Percentiles rank a stretch among this genome's conserved stretches.
Evolutionary conservation across 2,329 filamentous ascomycete genomes (phyloP).

Genomic region (Geosmithia putterillii): DNA sequence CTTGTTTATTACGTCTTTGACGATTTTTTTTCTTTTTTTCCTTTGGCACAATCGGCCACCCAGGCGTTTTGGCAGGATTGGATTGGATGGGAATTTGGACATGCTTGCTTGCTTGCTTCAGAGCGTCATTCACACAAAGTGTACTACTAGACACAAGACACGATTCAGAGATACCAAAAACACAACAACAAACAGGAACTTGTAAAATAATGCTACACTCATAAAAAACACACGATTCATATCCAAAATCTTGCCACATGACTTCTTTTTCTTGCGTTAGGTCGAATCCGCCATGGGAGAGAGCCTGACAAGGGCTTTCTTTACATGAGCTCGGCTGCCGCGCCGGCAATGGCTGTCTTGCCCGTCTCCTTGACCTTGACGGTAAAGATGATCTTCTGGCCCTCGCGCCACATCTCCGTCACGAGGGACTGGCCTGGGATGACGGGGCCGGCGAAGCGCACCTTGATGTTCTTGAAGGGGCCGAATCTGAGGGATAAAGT

Average conservation of each 20-base stretch:
- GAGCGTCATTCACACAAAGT: no score
- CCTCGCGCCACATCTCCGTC: constrained; percentile 92
- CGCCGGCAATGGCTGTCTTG: constrained; percentile 74
- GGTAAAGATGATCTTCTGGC: constrained; percentile 70
- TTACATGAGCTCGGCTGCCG: constrained; percentile 59
- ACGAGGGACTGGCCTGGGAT: constrained; percentile 79
- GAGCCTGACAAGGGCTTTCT: background rate
- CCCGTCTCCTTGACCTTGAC: constrained; percentile 85
- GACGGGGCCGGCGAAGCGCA: constrained; percentile 77
- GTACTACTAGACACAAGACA: background rate
- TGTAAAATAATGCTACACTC: background rate
- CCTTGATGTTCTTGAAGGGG: constrained; percentile 81
- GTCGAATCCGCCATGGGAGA: no score
- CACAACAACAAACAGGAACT: background rate
- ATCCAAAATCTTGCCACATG: no score
- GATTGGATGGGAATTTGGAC: no score
- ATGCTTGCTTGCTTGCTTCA: no score
- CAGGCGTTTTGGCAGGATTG: no score
- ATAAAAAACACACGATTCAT: no score
- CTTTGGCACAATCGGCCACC: no score
- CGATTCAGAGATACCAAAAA: background rate
- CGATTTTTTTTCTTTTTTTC: background rate
- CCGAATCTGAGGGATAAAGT: constrained; percentile 42
- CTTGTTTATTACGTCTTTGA: background rate
- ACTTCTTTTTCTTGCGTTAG: no score